A percentile compares a stretch with the other conserved stretches of the same genome.
Conservation (phyloP, 2,329 filamentous ascomycete species). For the Anthostomella pinea region DNA sequence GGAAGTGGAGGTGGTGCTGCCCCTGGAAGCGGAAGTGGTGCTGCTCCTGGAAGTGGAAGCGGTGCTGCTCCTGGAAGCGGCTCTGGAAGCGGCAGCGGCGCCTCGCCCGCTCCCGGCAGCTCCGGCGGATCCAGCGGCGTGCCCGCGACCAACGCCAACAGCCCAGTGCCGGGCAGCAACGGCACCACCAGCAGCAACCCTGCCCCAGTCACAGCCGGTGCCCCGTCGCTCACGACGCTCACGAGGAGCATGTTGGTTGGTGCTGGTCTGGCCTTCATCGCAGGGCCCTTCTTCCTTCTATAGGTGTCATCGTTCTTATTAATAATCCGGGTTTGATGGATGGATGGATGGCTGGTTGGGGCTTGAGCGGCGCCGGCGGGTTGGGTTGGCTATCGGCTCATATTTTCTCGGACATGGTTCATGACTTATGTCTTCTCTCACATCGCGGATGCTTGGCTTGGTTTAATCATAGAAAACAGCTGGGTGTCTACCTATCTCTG, state of each 20-base stretch:
- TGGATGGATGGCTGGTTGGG: conserved; percentile 1
- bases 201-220: conserved; percentile 21
- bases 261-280: conserved; percentile 27
- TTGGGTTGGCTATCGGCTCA: conserved; percentile 5
- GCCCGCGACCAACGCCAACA: conserved; percentile 3
- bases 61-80: conserved; percentile 2
- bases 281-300: conserved; percentile 28
- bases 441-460: conserved; percentile 2
- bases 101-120: background rate
- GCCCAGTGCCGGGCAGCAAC: conserved; percentile 13
- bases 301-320: too few relatives aligned
- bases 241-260: conserved; percentile 27
- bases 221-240: conserved; percentile 27
- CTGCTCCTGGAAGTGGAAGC: conserved; percentile 3
- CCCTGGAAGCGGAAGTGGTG: background rate
- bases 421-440: conserved; percentile 20
- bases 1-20: too few relatives aligned
- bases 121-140: background rate
- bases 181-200: conserved; percentile 17
- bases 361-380: conserved; percentile 1
- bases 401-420: conserved; percentile 20
- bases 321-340: conserved; percentile 8
- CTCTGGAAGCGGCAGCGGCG: conserved; percentile 1
- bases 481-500: too few relatives aligned
- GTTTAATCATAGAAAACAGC: conserved; percentile 2